Conservation (phyloP, 257 asterid genomes). For the Solanum peruvianum region DNA sequence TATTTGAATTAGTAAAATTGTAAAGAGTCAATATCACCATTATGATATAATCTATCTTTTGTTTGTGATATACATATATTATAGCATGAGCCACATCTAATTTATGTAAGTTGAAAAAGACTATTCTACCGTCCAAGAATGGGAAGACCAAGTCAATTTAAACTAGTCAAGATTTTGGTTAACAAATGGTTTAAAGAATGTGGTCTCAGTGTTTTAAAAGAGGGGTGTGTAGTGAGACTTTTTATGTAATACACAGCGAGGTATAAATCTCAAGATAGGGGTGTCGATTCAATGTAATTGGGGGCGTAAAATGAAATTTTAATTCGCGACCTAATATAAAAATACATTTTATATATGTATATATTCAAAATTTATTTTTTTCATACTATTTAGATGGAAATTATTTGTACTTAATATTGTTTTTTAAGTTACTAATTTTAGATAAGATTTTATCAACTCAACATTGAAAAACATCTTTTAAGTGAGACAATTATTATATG, state of each 20-base stretch:
- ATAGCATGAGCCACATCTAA: neutral
- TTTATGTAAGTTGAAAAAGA: neutral
- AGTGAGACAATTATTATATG: too few relatives aligned
- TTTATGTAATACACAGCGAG: neutral
- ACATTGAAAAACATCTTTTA: too few relatives aligned
- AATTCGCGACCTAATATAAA: too few relatives aligned
- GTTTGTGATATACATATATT: neutral
- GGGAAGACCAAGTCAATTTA: neutral
- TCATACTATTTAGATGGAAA: too few relatives aligned
- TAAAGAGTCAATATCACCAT: neutral
- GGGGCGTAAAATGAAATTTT: too few relatives aligned
- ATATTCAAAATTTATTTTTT: too few relatives aligned
- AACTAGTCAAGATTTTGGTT: neutral
- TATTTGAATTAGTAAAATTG: neutral
- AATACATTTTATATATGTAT: too few relatives aligned
- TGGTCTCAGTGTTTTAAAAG: neutral
- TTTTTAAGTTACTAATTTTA: too few relatives aligned
- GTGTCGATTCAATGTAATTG: too few relatives aligned
- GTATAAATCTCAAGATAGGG: too few relatives aligned
- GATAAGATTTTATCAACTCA: too few relatives aligned
- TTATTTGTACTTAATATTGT: too few relatives aligned
- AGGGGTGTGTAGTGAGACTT: neutral
- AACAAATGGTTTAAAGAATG: neutral
- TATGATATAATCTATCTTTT: neutral
- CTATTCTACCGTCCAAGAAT: neutral